These are phyloP conservation scores for Phyllosticta ampelicida DNA, from an alignment of 2,329 filamentous ascomycete species.

Conservation along the genomic window DNA sequence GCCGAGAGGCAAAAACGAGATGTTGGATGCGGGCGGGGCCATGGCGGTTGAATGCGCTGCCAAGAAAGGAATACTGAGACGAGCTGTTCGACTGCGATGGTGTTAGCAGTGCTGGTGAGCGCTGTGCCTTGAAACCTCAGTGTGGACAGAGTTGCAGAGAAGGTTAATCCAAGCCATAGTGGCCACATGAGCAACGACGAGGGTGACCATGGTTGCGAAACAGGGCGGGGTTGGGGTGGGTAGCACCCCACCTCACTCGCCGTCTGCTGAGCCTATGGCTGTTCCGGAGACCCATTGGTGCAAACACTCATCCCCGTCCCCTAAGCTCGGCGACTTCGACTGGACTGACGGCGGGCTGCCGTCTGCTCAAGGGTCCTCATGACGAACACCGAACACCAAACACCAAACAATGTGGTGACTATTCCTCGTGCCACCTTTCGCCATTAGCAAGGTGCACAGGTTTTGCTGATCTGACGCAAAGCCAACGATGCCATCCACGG, in stretches of 20 bases:
- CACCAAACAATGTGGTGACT: too few species aligned
- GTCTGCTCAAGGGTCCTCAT: background rate
- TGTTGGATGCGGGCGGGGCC: conserved; percentile 5
- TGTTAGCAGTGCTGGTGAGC: background rate
- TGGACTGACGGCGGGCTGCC: too few species aligned
- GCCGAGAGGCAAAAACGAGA: conserved; percentile 57
- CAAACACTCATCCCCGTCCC: too few species aligned
- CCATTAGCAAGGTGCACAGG: too few species aligned
- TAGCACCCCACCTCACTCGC: background rate
- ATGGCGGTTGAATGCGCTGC: background rate
- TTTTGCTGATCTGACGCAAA: too few species aligned
- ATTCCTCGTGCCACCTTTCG: too few species aligned
- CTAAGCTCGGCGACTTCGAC: too few species aligned
- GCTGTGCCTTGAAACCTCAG: background rate
- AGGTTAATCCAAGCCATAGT: background rate
- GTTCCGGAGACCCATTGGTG: too few species aligned
- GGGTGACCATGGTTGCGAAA: conserved; percentile 1
- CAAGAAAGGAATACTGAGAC: background rate
- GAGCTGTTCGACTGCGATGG: background rate
- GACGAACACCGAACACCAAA: background rate
- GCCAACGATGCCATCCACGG: too few species aligned
- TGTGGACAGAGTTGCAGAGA: background rate
- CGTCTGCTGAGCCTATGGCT: background rate
- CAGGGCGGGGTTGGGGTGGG: conserved; percentile 5
- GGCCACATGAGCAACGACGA: background rate